phyloP scores from a whole-genome alignment of 1,139 yeast genomes.

The Yamadazyma aaseri region DNA sequence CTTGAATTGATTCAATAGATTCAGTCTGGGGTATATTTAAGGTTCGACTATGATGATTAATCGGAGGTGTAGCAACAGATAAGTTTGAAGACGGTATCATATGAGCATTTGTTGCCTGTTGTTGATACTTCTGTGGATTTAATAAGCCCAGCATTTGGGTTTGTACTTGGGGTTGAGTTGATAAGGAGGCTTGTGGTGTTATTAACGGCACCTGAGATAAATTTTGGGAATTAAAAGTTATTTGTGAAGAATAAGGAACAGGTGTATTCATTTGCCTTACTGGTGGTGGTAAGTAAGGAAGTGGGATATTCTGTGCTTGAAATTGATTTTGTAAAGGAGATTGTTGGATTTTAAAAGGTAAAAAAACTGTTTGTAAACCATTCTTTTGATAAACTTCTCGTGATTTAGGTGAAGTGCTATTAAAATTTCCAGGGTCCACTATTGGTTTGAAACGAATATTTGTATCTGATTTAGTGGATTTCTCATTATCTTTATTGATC shows the following conservation, averaged over 20 bases:
- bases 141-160: too few relatives aligned
- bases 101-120: too few relatives aligned
- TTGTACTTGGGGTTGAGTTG: neutral
- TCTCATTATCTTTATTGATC: neutral
- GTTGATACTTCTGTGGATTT: too few relatives aligned
- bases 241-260: neutral
- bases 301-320: neutral
- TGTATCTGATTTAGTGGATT: neutral
- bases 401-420: neutral
- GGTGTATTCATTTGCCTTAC: constrained; percentile 1
- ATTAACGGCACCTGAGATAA: neutral
- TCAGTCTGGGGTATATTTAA: too few relatives aligned
- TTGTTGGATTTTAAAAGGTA: constrained; percentile 6
- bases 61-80: too few relatives aligned
- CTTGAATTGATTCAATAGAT: too few relatives aligned
- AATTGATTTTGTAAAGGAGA: neutral
- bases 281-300: constrained; percentile 3
- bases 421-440: constrained; percentile 1
- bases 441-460: constrained; percentile 6
- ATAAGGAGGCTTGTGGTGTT: too few relatives aligned
- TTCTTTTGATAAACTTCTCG: constrained; percentile 7
- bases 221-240: neutral
- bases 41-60: too few relatives aligned
- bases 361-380: constrained; percentile 10
- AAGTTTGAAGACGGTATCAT: too few relatives aligned